phyloP scores from a whole-genome alignment of 352 stramenopile species.

The Pythium rishiriense region DNA sequence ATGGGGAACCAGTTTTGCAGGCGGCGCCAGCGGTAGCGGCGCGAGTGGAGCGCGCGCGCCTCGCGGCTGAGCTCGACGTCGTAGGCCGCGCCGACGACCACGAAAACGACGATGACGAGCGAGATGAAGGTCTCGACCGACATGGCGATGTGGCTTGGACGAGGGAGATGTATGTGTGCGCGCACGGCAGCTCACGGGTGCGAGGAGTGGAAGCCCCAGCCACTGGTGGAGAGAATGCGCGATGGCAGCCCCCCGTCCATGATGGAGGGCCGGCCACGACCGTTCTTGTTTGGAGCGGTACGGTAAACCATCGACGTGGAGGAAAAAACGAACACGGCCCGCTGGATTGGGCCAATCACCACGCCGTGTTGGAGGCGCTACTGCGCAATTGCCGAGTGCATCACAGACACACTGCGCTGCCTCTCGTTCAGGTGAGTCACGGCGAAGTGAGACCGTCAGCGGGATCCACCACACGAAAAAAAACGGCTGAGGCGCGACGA shows the following conservation, averaged over 20 bases:
- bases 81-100: slow-evolving; percentile 53
- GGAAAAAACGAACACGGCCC: not conserved
- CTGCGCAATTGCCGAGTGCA: not conserved
- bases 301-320: slow-evolving; percentile 9
- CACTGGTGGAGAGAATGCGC: not conserved
- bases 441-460: not conserved
- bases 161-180: not conserved
- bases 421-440: not conserved
- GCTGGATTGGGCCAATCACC: not conserved
- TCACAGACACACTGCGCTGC: not conserved
- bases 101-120: slow-evolving; percentile 54
- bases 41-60: slow-evolving; percentile 53
- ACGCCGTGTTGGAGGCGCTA: too few relatives aligned
- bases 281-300: slow-evolving; percentile 25
- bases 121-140: slow-evolving; percentile 49
- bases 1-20: slow-evolving; percentile 80
- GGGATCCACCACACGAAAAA: not conserved
- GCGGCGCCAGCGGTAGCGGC: slow-evolving; percentile 60
- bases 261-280: not conserved
- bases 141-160: too few relatives aligned
- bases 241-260: not conserved
- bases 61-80: slow-evolving; percentile 65
- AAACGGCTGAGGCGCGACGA: not conserved
- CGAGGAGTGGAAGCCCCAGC: not conserved
- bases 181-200: not conserved